These are phyloP conservation scores for Tolypocladium ophioglossoides DNA, from an alignment of 2,329 filamentous ascomycete genomes.

Conservation along the genomic window DNA sequence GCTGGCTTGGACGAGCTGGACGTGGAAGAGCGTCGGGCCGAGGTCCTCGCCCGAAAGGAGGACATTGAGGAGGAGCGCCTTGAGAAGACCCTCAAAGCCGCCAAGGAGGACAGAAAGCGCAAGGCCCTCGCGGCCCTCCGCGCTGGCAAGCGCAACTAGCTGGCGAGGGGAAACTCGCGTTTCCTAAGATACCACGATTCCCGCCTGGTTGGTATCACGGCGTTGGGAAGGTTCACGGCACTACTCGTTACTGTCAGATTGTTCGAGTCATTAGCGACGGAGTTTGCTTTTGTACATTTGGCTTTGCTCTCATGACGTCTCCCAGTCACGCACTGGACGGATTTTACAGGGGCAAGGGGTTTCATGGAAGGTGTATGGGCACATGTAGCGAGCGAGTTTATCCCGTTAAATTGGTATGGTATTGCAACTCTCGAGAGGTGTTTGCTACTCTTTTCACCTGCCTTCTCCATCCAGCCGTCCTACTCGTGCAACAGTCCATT, in stretches of 20 bases:
- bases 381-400: not conserved
- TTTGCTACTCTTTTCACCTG: not conserved
- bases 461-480: not conserved
- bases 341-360: not conserved
- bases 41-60: constrained; percentile 53
- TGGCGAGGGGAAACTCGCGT: not conserved
- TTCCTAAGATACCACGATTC: not conserved
- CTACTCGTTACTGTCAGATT: constrained; percentile 1
- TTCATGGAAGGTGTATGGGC: not conserved
- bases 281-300: constrained; percentile 15
- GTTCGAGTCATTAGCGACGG: constrained; percentile 26
- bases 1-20: constrained; percentile 66
- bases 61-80: constrained; percentile 54
- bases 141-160: constrained; percentile 17
- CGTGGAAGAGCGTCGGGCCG: constrained; percentile 55
- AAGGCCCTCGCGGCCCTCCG: constrained; percentile 26
- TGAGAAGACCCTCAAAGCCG: constrained; percentile 49
- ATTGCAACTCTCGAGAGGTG: not conserved
- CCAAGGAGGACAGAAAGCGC: constrained; percentile 47
- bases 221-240: not conserved
- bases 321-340: not conserved
- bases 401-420: not conserved
- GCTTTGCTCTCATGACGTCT: constrained; percentile 1
- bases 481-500: not conserved
- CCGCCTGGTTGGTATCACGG: not conserved